phyloP scores from a whole-genome alignment of 2,329 filamentous ascomycete genomes.

The Stachybotrys chlorohalonatus region DNA sequence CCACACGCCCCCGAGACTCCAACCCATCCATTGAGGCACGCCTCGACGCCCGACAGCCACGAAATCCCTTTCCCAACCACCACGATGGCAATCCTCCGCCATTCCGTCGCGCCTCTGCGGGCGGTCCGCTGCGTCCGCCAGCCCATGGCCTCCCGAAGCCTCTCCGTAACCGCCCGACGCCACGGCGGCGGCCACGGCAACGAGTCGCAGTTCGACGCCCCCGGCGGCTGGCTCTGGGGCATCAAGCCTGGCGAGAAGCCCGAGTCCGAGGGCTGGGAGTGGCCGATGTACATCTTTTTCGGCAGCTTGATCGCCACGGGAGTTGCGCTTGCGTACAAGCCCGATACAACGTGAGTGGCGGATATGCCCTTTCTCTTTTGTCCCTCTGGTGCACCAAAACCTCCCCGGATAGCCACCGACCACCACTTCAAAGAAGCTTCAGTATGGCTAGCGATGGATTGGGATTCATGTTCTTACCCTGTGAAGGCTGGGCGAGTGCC shows the following conservation, averaged over 20 bases:
- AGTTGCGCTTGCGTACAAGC: slow-evolving; percentile 90
- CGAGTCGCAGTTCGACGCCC: slow-evolving; percentile 79
- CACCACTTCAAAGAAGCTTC: no score
- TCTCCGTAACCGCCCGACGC: slow-evolving; percentile 35
- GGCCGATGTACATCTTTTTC: slow-evolving; percentile 75
- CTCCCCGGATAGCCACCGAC: no score
- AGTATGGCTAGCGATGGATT: no score
- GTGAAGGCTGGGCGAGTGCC: no score
- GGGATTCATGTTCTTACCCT: no score
- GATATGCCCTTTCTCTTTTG: neutral
- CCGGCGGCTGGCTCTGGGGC: slow-evolving; percentile 85
- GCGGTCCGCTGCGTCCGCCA: slow-evolving; percentile 28
- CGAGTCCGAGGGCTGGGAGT: slow-evolving; percentile 95
- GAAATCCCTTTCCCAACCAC: slow-evolving; percentile 6
- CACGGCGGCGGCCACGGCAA: slow-evolving; percentile 33
- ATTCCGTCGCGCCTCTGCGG: slow-evolving; percentile 25
- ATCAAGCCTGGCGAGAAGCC: slow-evolving; percentile 93
- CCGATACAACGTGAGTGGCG: slow-evolving; percentile 85
- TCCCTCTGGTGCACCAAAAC: no score
- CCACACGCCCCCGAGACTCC: neutral
- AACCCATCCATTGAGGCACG: slow-evolving; percentile 18
- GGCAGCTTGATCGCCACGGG: slow-evolving; percentile 64
- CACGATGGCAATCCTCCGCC: slow-evolving; percentile 26
- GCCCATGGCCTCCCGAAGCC: slow-evolving; percentile 21
- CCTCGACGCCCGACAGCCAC: slow-evolving; percentile 8